A percentile compares a stretch with the other conserved stretches of the same genome.
Conservation (phyloP, 129 eudicot genomes). For the Smallanthus sonchifolius region DNA sequence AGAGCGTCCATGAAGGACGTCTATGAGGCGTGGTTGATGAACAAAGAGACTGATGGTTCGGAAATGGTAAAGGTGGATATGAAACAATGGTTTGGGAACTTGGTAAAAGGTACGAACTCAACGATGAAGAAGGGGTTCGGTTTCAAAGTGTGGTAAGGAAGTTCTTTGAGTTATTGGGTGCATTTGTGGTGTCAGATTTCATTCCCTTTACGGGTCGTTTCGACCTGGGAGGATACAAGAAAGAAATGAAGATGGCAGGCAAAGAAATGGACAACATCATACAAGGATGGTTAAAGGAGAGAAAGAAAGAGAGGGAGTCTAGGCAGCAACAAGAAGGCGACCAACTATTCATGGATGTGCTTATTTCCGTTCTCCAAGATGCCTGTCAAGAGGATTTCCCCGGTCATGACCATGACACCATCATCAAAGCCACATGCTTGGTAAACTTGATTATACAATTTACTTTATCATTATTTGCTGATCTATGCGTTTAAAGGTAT, state of each 20-base stretch:
- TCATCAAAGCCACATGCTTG: no score
- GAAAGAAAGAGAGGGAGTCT: no score
- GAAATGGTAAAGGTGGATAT: constrained; percentile 19
- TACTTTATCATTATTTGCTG: no score
- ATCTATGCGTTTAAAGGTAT: no score
- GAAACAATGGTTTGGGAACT: constrained; percentile 27
- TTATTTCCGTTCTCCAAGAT: no score
- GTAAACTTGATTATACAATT: no score
- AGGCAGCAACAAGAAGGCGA: no score
- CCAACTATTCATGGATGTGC: no score
- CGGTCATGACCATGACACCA: no score
- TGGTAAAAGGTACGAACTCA: constrained; percentile 8
- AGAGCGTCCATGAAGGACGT: constrained; percentile 16
- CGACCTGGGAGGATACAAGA: constrained; percentile 32
- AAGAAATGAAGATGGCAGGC: constrained; percentile 22
- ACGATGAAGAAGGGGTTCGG: constrained; percentile 1
- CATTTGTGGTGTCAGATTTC: constrained; percentile 27
- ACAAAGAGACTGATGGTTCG: background rate
- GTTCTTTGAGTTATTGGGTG: constrained; percentile 26
- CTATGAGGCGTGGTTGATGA: background rate
- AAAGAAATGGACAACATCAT: constrained; percentile 29
- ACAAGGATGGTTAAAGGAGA: constrained; percentile 17
- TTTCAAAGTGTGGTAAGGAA: background rate
- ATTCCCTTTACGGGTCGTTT: constrained; percentile 31
- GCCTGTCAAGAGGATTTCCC: no score